Evolutionary conservation across 495 filamentous ascomycete genomes (phyloP).

Genomic region (Xylaria venustula): DNA sequence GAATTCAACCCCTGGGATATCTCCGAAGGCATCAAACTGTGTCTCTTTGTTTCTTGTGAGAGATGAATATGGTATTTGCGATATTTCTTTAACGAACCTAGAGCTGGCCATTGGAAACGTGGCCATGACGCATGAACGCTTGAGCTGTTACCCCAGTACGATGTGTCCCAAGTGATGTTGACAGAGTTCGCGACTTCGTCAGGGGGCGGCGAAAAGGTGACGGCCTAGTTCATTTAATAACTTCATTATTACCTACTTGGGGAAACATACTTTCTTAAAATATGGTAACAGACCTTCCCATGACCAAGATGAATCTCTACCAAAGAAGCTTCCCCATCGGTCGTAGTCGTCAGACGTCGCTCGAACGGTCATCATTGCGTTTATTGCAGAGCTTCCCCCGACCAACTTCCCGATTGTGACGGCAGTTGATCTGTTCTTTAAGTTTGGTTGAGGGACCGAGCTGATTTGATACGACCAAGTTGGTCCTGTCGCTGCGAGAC

Average conservation of each 20-base stretch:
- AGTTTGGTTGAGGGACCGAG: constrained; percentile 38
- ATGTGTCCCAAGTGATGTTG: constrained; percentile 42
- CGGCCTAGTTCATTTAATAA: constrained; percentile 20
- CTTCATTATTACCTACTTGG: background rate
- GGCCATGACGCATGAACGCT: constrained; percentile 43
- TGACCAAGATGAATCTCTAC: constrained; percentile 37
- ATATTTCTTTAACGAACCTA: background rate
- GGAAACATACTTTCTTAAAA: constrained; percentile 35
- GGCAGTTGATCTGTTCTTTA: constrained; percentile 31
- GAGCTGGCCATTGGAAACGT: constrained; percentile 39
- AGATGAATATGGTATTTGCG: background rate
- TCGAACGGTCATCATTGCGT: constrained; percentile 44
- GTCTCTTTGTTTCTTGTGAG: constrained; percentile 4
- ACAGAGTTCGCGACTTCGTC: constrained; percentile 27
- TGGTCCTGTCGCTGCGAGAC: constrained; percentile 28
- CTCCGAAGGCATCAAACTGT: constrained; percentile 37
- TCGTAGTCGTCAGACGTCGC: constrained; percentile 46
- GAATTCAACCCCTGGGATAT: constrained; percentile 41
- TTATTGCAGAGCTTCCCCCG: constrained; percentile 49
- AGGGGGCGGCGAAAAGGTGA: constrained; percentile 41
- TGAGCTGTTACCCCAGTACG: constrained; percentile 43
- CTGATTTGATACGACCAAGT: constrained; percentile 44
- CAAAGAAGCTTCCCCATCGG: constrained; percentile 44
- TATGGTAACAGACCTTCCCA: constrained; percentile 49
- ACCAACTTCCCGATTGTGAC: constrained; percentile 38